A percentile compares a stretch with the other conserved stretches of the same genome.
Evolutionary conservation across 2,329 filamentous ascomycete species (phyloP).

Genomic region (Colletotrichum acutatum): DNA sequence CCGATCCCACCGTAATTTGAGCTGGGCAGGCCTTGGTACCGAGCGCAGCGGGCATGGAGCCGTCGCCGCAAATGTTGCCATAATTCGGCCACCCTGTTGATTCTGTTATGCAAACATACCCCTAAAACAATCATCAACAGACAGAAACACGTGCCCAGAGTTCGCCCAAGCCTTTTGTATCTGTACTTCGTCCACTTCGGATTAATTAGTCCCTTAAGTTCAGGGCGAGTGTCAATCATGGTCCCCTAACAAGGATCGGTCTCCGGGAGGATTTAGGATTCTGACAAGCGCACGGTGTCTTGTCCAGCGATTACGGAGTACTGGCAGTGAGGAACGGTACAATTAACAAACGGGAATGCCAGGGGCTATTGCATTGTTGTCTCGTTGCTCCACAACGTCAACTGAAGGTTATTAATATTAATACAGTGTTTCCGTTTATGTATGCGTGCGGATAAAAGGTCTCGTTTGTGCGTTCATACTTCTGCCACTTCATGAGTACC

Average conservation of each 20-base stretch:
- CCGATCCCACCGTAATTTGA: background rate
- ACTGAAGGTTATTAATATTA: background rate
- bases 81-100: background rate
- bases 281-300: conserved; percentile 17
- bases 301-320: background rate
- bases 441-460: background rate
- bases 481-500: too few relatives aligned
- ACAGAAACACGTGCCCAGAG: too few relatives aligned
- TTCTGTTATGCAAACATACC: background rate
- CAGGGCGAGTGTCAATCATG: conserved; percentile 9
- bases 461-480: background rate
- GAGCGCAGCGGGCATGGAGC: too few relatives aligned
- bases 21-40: too few relatives aligned
- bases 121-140: too few relatives aligned
- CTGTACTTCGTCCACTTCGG: background rate
- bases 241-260: background rate
- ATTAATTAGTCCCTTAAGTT: background rate
- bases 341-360: background rate
- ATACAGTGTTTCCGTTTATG: background rate
- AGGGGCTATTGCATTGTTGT: background rate
- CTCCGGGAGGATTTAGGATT: conserved; percentile 23
- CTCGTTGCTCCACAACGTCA: background rate
- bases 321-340: background rate
- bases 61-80: background rate
- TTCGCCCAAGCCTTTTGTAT: background rate